Percentiles rank a stretch among this genome's conserved stretches.
phyloP scores from a whole-genome alignment of 768 basidiomycete species.

The Xerocomellus intermedius region DNA sequence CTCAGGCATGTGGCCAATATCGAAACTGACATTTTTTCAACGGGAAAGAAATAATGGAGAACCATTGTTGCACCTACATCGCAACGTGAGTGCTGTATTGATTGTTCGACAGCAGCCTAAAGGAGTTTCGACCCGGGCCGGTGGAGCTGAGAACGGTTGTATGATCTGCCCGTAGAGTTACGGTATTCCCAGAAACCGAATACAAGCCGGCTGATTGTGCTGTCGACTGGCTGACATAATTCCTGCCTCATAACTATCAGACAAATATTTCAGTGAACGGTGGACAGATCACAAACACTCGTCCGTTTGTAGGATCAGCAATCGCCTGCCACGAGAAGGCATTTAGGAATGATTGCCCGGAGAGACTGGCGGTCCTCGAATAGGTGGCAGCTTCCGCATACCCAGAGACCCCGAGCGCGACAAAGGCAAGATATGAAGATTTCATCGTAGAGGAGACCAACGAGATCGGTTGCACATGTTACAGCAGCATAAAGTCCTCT shows the following conservation, averaged over 20 bases:
- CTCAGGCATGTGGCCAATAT: constrained; percentile 37
- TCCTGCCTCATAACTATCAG: constrained; percentile 23
- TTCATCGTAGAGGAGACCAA: background rate
- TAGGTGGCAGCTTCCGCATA: constrained; percentile 43
- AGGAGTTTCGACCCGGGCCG: constrained; percentile 37
- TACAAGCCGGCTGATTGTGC: constrained; percentile 57
- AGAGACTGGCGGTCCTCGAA: constrained; percentile 41
- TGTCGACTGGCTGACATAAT: constrained; percentile 46
- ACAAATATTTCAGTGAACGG: background rate
- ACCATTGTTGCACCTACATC: constrained; percentile 18
- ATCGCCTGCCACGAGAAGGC: constrained; percentile 28
- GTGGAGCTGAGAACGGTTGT: constrained; percentile 29
- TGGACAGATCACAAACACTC: constrained; percentile 22
- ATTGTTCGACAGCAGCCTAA: constrained; percentile 33
- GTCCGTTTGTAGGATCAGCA: constrained; percentile 36
- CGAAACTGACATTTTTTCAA: constrained; percentile 24
- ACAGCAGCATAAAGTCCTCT: background rate
- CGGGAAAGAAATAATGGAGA: background rate
- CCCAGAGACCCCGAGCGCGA: constrained; percentile 7
- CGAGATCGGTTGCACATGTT: background rate
- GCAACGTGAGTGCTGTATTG: constrained; percentile 35
- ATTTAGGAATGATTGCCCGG: constrained; percentile 51
- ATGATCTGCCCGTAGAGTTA: constrained; percentile 34
- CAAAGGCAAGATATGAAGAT: background rate
- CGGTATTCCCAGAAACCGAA: constrained; percentile 44